Evolutionary conservation across 2,329 filamentous ascomycete genomes (phyloP).

Genomic region (Mollisiaceae sp.): DNA sequence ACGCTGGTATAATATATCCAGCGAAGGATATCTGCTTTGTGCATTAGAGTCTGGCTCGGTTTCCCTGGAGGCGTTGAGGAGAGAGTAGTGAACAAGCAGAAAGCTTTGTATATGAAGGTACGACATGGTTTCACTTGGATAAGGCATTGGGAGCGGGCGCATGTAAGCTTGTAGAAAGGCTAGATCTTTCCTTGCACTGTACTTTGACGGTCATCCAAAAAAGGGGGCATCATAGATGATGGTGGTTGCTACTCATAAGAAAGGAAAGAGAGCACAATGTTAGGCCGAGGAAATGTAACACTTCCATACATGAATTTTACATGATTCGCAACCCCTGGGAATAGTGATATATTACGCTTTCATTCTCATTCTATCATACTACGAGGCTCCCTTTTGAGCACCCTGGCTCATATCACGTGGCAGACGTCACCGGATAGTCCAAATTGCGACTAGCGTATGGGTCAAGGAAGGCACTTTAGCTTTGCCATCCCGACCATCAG

Average conservation of each 20-base stretch:
- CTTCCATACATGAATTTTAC: neutral
- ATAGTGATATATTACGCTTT: too few relatives aligned
- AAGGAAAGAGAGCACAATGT: constrained; percentile 9
- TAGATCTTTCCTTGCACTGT: constrained; percentile 34
- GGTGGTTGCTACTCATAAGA: constrained; percentile 6
- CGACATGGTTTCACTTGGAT: constrained; percentile 27
- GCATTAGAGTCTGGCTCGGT: neutral
- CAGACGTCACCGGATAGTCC: too few relatives aligned
- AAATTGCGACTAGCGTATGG: too few relatives aligned
- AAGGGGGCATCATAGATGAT: constrained; percentile 29
- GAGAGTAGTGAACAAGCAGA: constrained; percentile 24
- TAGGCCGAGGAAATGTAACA: constrained; percentile 2
- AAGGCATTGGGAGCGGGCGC: constrained; percentile 40
- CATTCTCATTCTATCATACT: too few relatives aligned
- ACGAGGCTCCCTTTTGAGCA: too few relatives aligned
- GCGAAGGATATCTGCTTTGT: constrained; percentile 18
- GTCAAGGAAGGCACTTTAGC: neutral
- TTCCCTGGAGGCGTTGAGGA: neutral
- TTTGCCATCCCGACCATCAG: neutral
- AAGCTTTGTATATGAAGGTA: constrained; percentile 40
- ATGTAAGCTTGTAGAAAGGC: constrained; percentile 37
- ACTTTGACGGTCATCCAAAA: constrained; percentile 24
- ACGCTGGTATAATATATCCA: neutral
- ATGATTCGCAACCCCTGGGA: neutral
- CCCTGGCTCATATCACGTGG: too few relatives aligned